Evolutionary conservation across 257 asterid species (phyloP), one percentile per base, ranked within the genome.

Genomic region (Schizonepeta tenuifolia): DNA sequence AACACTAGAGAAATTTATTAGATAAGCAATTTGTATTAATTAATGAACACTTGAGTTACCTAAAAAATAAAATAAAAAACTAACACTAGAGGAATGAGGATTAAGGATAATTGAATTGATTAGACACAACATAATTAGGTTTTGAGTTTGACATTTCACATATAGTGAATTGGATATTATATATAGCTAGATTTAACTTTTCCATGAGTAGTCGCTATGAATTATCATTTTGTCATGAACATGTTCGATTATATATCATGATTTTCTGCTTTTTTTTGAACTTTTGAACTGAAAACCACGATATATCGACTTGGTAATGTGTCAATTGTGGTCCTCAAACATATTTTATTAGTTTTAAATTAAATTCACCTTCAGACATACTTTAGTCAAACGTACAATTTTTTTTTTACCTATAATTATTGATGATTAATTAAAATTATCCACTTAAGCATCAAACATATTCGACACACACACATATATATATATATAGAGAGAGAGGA

Each of bases 341-440:
- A 31, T 61, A 61, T 10, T 10, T 6, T 59, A 61, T 35, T 36
- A 61, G 31, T 61, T 36, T 61, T 35, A 15, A 61, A 61, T 61
- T 35, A 61, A 61, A 61, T 61, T 61, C 31, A 61, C 67, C 67
- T 10, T 8, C 1, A 35, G 49, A 61, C 67, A 61, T 61, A 61
- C 67, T 61, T 61, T 61, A 61, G 67, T 36, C 2, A 61, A 61
- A 35, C 9, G 50, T 36, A 51, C 28, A 8, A 17, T 5, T 5
- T 35, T 9, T 17, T 1, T 61, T 61, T 36, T 49, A 60, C 49
- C 47, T 35, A 35, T 60, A 60, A 35, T 36, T 41, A 60, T 33
- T 59, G 46, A 14, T n/a, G 46, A 59, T n/a, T 59, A 59, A n/a
- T 59, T 28, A 28, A 57, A 2, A 35, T 31, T n/a, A 33, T 7